phyloP scores from a whole-genome alignment of 495 filamentous ascomycete species.

The Penicillium roqueforti region DNA sequence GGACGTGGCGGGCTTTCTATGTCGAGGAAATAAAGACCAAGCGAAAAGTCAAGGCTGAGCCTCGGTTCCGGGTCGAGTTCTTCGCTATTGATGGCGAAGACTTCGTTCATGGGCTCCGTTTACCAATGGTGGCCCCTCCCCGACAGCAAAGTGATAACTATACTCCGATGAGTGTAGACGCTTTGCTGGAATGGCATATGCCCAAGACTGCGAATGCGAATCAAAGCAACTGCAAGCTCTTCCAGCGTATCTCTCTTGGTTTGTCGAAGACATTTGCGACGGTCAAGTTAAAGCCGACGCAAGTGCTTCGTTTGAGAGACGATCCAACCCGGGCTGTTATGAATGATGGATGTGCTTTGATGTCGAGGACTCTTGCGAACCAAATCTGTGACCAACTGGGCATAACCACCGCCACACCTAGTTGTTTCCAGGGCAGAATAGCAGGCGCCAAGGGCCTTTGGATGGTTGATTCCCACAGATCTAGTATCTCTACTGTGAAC shows the following conservation, averaged over 20 bases:
- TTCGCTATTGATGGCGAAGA: conserved; percentile 51
- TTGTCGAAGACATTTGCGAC: conserved; percentile 47
- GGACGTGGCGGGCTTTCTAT: conserved; percentile 47
- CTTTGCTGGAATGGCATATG: conserved; percentile 53
- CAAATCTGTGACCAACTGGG: conserved; percentile 56
- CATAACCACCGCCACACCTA: conserved; percentile 56
- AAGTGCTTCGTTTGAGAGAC: conserved; percentile 38
- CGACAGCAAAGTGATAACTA: conserved; percentile 26
- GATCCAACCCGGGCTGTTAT: conserved; percentile 48
- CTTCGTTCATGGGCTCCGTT: conserved; percentile 22
- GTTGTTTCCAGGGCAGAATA: conserved; percentile 76
- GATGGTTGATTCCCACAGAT: conserved; percentile 58
- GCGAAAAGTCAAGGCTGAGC: conserved; percentile 24
- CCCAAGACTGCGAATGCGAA: conserved; percentile 33
- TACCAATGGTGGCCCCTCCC: conserved; percentile 15
- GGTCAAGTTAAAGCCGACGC: conserved; percentile 36
- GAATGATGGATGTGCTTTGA: conserved; percentile 78
- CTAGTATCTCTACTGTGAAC: conserved; percentile 21
- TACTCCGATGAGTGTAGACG: conserved; percentile 35
- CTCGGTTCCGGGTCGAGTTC: conserved; percentile 44
- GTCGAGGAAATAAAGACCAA: conserved; percentile 41
- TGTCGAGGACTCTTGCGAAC: conserved; percentile 61
- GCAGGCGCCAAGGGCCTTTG: conserved; percentile 86
- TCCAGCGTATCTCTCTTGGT: conserved; percentile 44
- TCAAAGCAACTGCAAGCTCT: conserved; percentile 50